Base-by-base conservation (phyloP, 2,329 filamentous ascomycete species). In the Elsinoe arachidis region DNA sequence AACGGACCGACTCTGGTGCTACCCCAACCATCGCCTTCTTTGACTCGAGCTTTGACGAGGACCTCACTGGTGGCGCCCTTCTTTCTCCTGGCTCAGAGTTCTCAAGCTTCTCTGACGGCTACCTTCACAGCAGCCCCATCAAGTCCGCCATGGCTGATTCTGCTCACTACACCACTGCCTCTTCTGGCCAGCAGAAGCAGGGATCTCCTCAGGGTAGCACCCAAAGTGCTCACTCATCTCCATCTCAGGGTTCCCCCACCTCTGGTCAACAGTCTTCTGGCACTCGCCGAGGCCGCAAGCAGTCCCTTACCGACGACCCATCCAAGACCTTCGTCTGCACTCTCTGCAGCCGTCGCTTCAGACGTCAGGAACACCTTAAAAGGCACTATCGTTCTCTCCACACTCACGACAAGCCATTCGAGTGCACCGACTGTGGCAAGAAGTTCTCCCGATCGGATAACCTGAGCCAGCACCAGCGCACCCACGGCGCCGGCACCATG, bases 361-460 rank as follows among this genome's bases (percentile, higher is more conserved):
- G 93, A 61, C 89, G 93, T 61, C 93, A 99, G 75, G 93, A 99
- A 74, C 93, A 99, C 70, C 83, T 99, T 60, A 99, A 99, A 84
- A 88, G 93, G 62, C 93, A 99, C 79, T 96, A 96, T 80, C 86
- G 93, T 65, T 97, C 93, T 59, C 89, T 99, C 49, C 93, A 99
- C 80, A 99, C 93, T 1, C 87, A 95, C 69, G 93, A 97, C 72
- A 99, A 97, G 84, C 93, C 93, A 4, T 99, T 97, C 68, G 90
- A 95, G 76, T 99, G 93, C 80, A 83, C 85, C 63, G 92, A 99
- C 76, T 99, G 93, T 69, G 92, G 93, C 66, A 99, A 99, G 86
- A 96, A 95, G 79, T 99, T 97, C 77, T 97, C 92, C 17, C 87
- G 93, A 67, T 95, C 89, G 66, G 93, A 99, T 76, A 99, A 99